phyloP scores from a whole-genome alignment of 257 asterid species.

The Buddleja alternifolia region DNA sequence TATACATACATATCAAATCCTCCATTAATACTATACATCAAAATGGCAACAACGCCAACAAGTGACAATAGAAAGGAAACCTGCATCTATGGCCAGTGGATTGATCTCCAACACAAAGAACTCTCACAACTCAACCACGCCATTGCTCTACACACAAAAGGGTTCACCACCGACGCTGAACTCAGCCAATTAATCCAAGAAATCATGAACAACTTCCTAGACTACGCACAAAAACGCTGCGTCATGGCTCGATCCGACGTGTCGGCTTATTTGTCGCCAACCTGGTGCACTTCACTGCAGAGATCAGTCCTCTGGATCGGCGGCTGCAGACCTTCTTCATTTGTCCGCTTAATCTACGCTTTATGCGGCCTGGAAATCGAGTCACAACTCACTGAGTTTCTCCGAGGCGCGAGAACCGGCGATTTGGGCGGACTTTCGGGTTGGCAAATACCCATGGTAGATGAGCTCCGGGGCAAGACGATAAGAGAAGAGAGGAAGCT shows the following conservation, averaged over 20 bases:
- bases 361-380: slow-evolving; percentile 48
- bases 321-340: slow-evolving; percentile 61
- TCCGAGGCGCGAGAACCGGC: slow-evolving; percentile 36
- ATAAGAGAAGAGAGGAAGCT: slow-evolving; percentile 43
- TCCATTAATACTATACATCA: not conserved
- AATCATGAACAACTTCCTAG: slow-evolving; percentile 34
- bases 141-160: not conserved
- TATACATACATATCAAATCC: too few relatives aligned
- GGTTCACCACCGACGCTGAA: slow-evolving; percentile 20
- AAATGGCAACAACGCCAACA: slow-evolving; percentile 27
- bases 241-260: slow-evolving; percentile 37
- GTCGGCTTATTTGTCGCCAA: slow-evolving; percentile 51
- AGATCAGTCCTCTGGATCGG: slow-evolving; percentile 61
- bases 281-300: slow-evolving; percentile 57
- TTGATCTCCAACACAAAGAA: slow-evolving; percentile 49
- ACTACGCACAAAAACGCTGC: slow-evolving; percentile 36
- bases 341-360: slow-evolving; percentile 47
- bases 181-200: slow-evolving; percentile 37
- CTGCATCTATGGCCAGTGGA: slow-evolving; percentile 41
- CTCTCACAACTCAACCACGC: slow-evolving; percentile 43
- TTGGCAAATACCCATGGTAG: slow-evolving; percentile 39
- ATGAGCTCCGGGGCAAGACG: slow-evolving; percentile 41
- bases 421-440: slow-evolving; percentile 37
- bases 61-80: slow-evolving; percentile 35
- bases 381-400: slow-evolving; percentile 35